Evolutionary conservation across 1,139 yeast genomes (phyloP).

Genomic region (Yamadazyma mexicana): DNA sequence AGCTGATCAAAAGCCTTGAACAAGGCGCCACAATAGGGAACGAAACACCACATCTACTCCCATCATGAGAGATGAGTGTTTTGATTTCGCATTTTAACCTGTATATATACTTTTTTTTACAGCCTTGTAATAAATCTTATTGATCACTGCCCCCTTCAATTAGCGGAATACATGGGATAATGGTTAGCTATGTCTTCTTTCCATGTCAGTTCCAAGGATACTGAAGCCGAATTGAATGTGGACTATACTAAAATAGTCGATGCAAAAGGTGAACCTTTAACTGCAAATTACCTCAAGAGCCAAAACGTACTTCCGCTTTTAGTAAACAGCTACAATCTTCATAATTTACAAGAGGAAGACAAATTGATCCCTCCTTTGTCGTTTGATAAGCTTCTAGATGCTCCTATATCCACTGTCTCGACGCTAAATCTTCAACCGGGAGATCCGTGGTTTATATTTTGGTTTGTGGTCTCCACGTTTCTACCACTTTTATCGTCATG

Average conservation of each 20-base stretch:
- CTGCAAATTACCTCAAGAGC: conserved; percentile 7
- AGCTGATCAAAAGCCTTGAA: no score
- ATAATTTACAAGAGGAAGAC: conserved; percentile 16
- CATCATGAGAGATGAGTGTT: background rate
- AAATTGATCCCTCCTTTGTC: conserved; percentile 23
- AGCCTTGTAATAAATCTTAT: background rate
- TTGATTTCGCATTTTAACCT: conserved; percentile 7
- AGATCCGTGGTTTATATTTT: conserved; percentile 45
- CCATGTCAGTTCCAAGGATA: background rate
- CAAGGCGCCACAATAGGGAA: no score
- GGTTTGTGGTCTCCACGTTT: conserved; percentile 65
- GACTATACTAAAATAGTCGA: conserved; percentile 8
- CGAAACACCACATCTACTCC: no score
- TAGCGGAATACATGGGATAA: background rate
- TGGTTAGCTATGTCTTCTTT: background rate
- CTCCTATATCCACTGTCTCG: conserved; percentile 33
- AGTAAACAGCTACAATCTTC: conserved; percentile 12
- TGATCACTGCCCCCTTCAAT: background rate
- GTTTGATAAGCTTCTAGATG: conserved; percentile 26
- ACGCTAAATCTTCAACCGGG: conserved; percentile 45
- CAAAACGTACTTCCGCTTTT: conserved; percentile 12
- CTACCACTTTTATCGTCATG: conserved; percentile 77
- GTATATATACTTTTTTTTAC: background rate
- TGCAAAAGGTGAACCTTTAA: conserved; percentile 11
- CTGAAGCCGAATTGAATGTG: background rate